These are phyloP conservation scores for Raphidocelis subcapitata DNA, from an alignment of 139 green algal species.

Conservation along the genomic window DNA sequence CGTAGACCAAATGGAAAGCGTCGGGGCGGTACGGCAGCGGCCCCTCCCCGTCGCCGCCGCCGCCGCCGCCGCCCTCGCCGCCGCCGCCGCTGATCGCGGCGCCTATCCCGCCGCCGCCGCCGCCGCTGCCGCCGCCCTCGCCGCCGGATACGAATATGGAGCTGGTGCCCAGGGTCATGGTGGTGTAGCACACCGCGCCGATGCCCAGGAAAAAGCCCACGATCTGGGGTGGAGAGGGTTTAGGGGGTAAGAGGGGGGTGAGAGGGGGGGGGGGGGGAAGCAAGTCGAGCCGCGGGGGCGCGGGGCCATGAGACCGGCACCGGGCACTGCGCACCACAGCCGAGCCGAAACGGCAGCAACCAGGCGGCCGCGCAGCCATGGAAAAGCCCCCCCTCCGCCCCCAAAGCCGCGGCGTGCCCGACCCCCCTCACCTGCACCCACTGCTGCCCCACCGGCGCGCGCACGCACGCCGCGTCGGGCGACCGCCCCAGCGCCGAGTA, in stretches of 20 bases:
- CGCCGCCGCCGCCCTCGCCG: not conserved
- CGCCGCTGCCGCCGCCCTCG: slow-evolving; percentile 2
- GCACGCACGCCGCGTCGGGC: slow-evolving; percentile 39
- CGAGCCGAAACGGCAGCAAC: too few relatives aligned
- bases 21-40: slow-evolving; percentile 64
- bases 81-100: not conserved
- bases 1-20: slow-evolving; percentile 79
- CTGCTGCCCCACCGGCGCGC: slow-evolving; percentile 16
- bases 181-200: slow-evolving; percentile 49
- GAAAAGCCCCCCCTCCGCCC: too few relatives aligned
- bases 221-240: slow-evolving; percentile 16
- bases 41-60: not conserved
- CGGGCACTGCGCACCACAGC: too few relatives aligned
- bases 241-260: too few relatives aligned
- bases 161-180: slow-evolving; percentile 25
- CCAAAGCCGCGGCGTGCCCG: not conserved
- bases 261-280: not conserved
- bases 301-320: too few relatives aligned
- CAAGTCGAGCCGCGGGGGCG: not conserved
- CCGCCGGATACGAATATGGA: slow-evolving; percentile 36
- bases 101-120: not conserved
- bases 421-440: slow-evolving; percentile 30
- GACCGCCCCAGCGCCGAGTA: slow-evolving; percentile 68
- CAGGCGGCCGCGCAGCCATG: too few relatives aligned
- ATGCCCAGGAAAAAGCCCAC: slow-evolving; percentile 59